Conservation (phyloP, 2,329 filamentous ascomycete species). For the Aschersonia sp. region DNA sequence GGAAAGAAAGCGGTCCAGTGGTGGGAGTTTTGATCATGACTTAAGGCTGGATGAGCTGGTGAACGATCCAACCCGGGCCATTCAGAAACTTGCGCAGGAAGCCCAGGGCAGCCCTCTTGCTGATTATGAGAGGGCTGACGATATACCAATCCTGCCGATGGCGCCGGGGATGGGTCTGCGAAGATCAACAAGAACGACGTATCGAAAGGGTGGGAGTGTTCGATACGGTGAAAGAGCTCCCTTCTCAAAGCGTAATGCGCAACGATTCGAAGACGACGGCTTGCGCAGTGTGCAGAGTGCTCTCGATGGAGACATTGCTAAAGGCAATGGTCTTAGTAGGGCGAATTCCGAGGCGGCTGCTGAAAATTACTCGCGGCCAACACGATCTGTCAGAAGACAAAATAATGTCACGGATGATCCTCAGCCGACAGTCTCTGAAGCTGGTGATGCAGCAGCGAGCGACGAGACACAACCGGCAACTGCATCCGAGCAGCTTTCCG, state of each 20-base stretch:
- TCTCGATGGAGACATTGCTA: conserved; percentile 29
- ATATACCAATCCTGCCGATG: conserved; percentile 75
- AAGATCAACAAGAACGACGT: conserved; percentile 83
- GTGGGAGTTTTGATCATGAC: conserved; percentile 38
- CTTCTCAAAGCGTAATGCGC: conserved; percentile 57
- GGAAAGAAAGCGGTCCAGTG: conserved; percentile 55
- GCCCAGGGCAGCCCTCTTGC: conserved; percentile 28
- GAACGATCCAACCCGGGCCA: conserved; percentile 59
- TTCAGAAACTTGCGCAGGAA: conserved; percentile 53
- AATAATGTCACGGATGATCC: conserved; percentile 33
- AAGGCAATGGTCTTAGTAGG: conserved; percentile 39
- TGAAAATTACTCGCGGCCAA: conserved; percentile 50
- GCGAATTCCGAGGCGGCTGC: conserved; percentile 56
- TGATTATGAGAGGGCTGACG: conserved; percentile 38
- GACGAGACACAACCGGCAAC: conserved; percentile 8
- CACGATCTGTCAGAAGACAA: conserved; percentile 26
- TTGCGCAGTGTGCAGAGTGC: conserved; percentile 9
- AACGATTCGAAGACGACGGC: conserved; percentile 48
- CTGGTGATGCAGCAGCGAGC: conserved; percentile 22
- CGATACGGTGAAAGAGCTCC: conserved; percentile 63
- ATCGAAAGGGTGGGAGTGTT: conserved; percentile 72
- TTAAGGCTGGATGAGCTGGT: conserved; percentile 71
- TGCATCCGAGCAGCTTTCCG: conserved; percentile 17
- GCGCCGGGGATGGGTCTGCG: conserved; percentile 68
- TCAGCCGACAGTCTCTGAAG: conserved; percentile 28